Evolutionary conservation across 768 basidiomycete genomes (phyloP), one percentile per base, ranked within the genome.

Genomic region (Rhodocollybia butyracea): DNA sequence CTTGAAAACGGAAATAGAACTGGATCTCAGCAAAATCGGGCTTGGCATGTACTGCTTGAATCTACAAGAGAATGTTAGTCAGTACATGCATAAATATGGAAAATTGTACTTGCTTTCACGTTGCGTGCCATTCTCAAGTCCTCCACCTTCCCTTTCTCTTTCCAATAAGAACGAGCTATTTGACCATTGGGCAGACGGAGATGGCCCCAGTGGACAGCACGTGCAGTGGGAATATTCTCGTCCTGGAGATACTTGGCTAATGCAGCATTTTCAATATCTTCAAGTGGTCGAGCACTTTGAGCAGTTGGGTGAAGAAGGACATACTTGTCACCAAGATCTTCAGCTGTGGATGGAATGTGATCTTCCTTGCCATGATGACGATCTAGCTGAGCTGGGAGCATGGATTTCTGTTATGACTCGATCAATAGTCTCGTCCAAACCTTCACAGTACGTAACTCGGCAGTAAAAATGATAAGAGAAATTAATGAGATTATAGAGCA

Each of bases 321-420:
- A 53, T 59, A 64, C 0, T 57, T 60, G 12, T 38, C 30, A 10
- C 57, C 61, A 22, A 66, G 38, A 38, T 63, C 59, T 8, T 15
- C 17, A 0, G 60, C 17, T 8, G 58, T 56, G 1, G 42, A 56
- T 3, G 60, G 60, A 21, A 51, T 11, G 2, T 47, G n/a, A 29
- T 3, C 54, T n/a, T 51, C 17, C 39, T 19, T 0, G 48, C 53
- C 17, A 58, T 50, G 12, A 64, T 48, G 15, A 41, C 51, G 0
- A 77, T 73, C 58, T 64, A 77, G 15, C 76, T 71, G 5, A 55
- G 43, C 1, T 57, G 68, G 64, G n/a, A 63, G 47, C 42, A 63
- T 52, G 1, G 47, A 36, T 24, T 55, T 57, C n/a, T n/a, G n/a
- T n/a, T n/a, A n/a, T n/a, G n/a, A n/a, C n/a, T n/a, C n/a, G n/a